A percentile compares a stretch with the other conserved stretches of the same genome.
Conservation (phyloP, 148 eudicot species). For the Euryodendron excelsum region DNA sequence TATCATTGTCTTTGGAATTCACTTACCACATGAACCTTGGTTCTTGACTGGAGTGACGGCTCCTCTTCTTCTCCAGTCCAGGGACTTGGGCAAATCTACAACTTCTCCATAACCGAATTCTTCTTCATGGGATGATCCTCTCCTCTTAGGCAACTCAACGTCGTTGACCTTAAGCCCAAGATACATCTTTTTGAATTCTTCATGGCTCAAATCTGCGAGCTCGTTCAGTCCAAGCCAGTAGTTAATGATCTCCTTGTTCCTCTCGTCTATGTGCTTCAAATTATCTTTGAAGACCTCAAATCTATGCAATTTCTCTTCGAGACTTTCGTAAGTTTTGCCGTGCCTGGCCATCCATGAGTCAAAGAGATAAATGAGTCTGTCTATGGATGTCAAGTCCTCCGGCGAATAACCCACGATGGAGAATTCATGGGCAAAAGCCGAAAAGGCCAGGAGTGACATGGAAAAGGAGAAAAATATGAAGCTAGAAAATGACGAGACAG, state of each 20-base stretch:
- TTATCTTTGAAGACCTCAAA: constrained; percentile 92
- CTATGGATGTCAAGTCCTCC: constrained; percentile 63
- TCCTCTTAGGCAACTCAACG: constrained; percentile 35
- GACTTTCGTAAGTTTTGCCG: constrained; percentile 59
- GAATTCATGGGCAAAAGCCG: constrained; percentile 39
- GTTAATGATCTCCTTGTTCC: constrained; percentile 59
- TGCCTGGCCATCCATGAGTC: constrained; percentile 86
- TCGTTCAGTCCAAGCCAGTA: constrained; percentile 95
- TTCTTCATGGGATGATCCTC: constrained; percentile 38
- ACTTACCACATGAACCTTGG: constrained; percentile 90
- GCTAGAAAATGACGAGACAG: constrained; percentile 12
- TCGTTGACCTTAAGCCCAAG: constrained; percentile 73
- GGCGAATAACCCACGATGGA: constrained; percentile 86
- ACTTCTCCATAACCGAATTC: constrained; percentile 66
- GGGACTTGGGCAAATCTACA: constrained; percentile 65
- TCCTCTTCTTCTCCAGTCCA: constrained; percentile 90
- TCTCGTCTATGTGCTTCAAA: constrained; percentile 87
- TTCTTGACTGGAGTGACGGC: constrained; percentile 84
- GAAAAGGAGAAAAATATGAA: constrained; percentile 20
- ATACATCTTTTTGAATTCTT: constrained; percentile 77
- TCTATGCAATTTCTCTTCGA: constrained; percentile 88
- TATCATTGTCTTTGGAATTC: background rate
- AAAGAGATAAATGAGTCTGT: constrained; percentile 58
- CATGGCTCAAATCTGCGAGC: constrained; percentile 89
- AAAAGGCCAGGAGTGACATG: constrained; percentile 25